A percentile compares a stretch with the other conserved stretches of the same genome.
Conservation (phyloP, 2,329 filamentous ascomycete species). For the Alternaria brassicicola region DNA sequence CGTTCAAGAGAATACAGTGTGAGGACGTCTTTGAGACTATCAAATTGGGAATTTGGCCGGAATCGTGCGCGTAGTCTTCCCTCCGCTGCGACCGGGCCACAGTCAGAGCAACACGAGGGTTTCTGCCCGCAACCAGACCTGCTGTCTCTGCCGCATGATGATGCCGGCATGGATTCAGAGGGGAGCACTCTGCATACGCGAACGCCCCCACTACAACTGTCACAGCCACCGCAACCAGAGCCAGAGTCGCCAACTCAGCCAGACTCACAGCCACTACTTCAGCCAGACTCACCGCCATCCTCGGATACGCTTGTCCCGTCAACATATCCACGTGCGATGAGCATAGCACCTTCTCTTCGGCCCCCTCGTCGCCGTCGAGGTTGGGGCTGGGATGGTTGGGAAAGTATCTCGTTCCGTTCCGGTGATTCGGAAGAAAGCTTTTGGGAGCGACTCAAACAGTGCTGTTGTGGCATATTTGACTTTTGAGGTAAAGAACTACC, state of each 20-base stretch:
- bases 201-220: rapidly evolving
- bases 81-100: not conserved
- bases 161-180: not conserved
- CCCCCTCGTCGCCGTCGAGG: too few species aligned
- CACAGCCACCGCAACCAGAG: not conserved
- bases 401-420: too few species aligned
- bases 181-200: not conserved
- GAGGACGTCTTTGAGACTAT: not conserved
- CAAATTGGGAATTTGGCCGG: not conserved
- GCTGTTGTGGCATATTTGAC: not conserved
- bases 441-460: not conserved
- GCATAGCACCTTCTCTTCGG: not conserved
- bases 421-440: not conserved
- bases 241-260: not conserved
- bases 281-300: not conserved
- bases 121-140: not conserved
- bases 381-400: not conserved
- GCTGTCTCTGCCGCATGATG: not conserved
- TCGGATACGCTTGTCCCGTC: not conserved
- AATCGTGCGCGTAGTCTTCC: not conserved
- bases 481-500: not conserved
- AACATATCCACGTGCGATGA: not conserved
- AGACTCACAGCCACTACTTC: not conserved
- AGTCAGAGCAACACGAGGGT: not conserved
- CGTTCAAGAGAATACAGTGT: not conserved